A percentile compares a stretch with the other conserved stretches of the same genome.
phyloP scores from a whole-genome alignment of 352 stramenopile genomes.

The Globisporangium okanoganense region DNA sequence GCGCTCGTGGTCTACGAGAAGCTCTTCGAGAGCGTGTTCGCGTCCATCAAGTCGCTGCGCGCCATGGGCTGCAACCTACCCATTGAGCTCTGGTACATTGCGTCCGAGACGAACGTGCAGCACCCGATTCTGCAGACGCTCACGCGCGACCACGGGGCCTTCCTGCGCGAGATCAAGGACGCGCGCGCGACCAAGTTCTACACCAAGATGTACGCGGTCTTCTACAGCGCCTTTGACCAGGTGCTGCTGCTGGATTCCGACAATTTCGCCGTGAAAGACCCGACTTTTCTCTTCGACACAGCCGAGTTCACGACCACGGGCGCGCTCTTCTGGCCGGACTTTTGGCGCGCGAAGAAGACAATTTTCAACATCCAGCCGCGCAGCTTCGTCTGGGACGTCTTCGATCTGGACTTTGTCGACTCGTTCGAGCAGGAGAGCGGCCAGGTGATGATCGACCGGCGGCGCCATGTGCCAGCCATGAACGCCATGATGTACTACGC shows the following conservation, averaged over 20 bases:
- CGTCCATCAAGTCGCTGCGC: slow-evolving; percentile 37
- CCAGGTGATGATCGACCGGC: slow-evolving; percentile 62
- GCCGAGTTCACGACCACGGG: slow-evolving; percentile 37
- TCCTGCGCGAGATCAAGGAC: slow-evolving; percentile 67
- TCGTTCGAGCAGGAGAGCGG: slow-evolving; percentile 81
- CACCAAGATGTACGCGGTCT: slow-evolving; percentile 72
- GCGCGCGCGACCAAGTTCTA: slow-evolving; percentile 44
- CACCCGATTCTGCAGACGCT: slow-evolving; percentile 47
- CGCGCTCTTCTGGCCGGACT: slow-evolving; percentile 81
- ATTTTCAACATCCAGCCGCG: slow-evolving; percentile 73
- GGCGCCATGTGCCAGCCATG: slow-evolving; percentile 36
- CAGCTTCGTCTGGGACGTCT: slow-evolving; percentile 68
- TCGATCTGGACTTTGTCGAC: slow-evolving; percentile 52
- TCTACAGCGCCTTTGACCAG: slow-evolving; percentile 71
- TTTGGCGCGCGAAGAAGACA: slow-evolving; percentile 58
- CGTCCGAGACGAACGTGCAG: slow-evolving; percentile 34
- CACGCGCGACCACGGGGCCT: slow-evolving; percentile 31
- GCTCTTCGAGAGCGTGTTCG: slow-evolving; percentile 49
- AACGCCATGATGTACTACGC: slow-evolving; percentile 70
- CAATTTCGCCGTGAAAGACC: slow-evolving; percentile 66
- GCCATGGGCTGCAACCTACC: slow-evolving; percentile 41
- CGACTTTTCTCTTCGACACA: slow-evolving; percentile 61
- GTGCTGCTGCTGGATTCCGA: slow-evolving; percentile 77
- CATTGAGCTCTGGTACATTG: slow-evolving; percentile 69
- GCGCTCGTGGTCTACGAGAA: slow-evolving; percentile 51